These are phyloP conservation scores for Xylaria sp. DNA, from an alignment of 2,329 filamentous ascomycete species.

Conservation along the genomic window DNA sequence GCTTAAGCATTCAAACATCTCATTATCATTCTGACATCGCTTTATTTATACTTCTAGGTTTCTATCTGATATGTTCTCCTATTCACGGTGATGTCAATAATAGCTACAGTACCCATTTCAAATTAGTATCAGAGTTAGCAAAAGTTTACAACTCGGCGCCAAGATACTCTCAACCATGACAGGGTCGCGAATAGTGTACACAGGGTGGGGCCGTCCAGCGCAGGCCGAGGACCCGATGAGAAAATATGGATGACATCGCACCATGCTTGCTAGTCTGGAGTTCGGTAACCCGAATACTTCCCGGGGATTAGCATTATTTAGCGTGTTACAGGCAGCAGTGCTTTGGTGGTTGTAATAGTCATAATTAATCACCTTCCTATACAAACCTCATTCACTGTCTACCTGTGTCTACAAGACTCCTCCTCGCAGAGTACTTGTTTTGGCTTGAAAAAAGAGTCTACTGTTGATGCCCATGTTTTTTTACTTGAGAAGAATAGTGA, in stretches of 20 bases:
- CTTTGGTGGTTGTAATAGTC: neutral
- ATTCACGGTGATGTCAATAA: neutral
- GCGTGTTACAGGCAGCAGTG: neutral
- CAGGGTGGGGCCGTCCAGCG: neutral
- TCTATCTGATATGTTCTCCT: neutral
- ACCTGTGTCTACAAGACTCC: neutral
- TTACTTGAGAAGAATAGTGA: neutral
- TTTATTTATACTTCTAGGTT: constrained; percentile 5
- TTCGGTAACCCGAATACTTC: neutral
- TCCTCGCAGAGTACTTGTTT: neutral
- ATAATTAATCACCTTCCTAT: neutral
- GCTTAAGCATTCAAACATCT: neutral
- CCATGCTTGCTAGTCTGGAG: neutral
- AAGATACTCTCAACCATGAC: neutral
- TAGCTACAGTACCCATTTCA: neutral
- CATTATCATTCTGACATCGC: neutral
- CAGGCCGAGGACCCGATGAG: constrained; percentile 24
- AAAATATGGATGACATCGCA: neutral
- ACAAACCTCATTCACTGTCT: too few relatives aligned
- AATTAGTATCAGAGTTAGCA: neutral
- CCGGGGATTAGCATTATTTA: neutral
- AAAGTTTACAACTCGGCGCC: neutral
- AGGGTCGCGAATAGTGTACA: neutral
- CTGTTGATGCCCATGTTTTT: too few relatives aligned
- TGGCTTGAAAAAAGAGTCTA: neutral